Base-by-base conservation (phyloP, 805 yeast species). In the Wickerhamiella australiensis region DNA sequence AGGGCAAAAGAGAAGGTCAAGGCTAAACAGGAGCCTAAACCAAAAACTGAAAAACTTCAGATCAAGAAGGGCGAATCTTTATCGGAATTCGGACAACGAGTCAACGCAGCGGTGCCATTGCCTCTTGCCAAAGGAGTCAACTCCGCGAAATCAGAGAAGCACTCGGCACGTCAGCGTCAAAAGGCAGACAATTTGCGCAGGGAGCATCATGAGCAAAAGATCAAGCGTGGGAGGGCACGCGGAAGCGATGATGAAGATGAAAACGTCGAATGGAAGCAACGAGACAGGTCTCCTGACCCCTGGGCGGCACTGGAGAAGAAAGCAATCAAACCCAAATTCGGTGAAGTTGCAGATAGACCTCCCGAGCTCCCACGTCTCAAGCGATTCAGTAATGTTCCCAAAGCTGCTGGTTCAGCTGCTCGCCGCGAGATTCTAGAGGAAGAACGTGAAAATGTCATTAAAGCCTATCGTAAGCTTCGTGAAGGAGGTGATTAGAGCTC, bases 201-300 rank as follows among this genome's bases (percentile, higher is more conserved):
- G 21, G 57, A 54, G 42, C 54, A 57, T 47, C 46, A 56, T 42
- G 49, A 51, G 33, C 35, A 52, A 29, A 46, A 46, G 40, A 57
- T 53, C 12, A 54, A 54, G 49, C 49, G 53, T 13, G 47, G 47
- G 11, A 23, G 47, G 21, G 21, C 38, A 9, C 45, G 52, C 15
- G 53, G 61, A 40, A 61, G 63, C 12, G 60, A 55, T 6, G 57
- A 54, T 33, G 55, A 59, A 26, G 60, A 59, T 26, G 54, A 47
- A 18, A 31, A 46, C 33, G 27, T 42, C 50, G 52, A 49, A 50
- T 50, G 55, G 49, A 46, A 47, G 46, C 54, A 53, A 52, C 52
- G 64, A 44, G 66, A 59, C 17, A 52, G 59, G n/a, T 68, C 69
- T 9, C 72, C 71, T n/a, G 73, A 68, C 56, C 68, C 71, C 3